A percentile compares a stretch with the other conserved stretches of the same genome.
Evolutionary conservation across 2,329 filamentous ascomycete genomes (phyloP).

Genomic region (Aureobasidium sp.): DNA sequence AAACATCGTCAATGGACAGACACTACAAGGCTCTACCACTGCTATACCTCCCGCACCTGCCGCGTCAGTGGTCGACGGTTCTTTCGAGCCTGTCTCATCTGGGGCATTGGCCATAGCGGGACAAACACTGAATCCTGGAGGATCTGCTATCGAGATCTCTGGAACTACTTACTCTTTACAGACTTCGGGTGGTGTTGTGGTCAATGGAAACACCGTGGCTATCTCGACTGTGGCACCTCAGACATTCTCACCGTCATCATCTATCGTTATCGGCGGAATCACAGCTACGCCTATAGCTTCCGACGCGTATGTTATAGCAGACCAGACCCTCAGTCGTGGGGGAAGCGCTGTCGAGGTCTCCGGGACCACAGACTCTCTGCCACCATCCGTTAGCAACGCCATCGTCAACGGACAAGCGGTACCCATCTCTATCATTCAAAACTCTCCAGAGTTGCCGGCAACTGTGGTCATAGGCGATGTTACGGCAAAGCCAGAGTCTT

Average conservation of each 20-base stretch:
- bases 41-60: too few species aligned
- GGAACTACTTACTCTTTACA: neutral
- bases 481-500: neutral
- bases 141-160: neutral
- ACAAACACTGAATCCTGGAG: neutral
- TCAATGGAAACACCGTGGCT: neutral
- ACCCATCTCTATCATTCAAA: neutral
- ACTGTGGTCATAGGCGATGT: neutral
- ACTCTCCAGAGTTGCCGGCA: neutral
- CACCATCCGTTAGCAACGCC: neutral
- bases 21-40: too few species aligned
- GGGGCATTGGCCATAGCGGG: neutral
- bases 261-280: neutral
- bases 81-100: neutral
- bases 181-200: neutral
- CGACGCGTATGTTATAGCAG: neutral
- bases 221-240: neutral
- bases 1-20: too few species aligned
- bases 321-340: neutral
- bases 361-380: neutral
- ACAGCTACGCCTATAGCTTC: neutral
- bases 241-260: neutral
- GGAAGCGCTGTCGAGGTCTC: neutral
- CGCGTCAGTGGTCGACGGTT: neutral
- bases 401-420: neutral